phyloP scores from a whole-genome alignment of 202 grass and related monocot genomes.

The Dendrocalamus latiflorus region DNA sequence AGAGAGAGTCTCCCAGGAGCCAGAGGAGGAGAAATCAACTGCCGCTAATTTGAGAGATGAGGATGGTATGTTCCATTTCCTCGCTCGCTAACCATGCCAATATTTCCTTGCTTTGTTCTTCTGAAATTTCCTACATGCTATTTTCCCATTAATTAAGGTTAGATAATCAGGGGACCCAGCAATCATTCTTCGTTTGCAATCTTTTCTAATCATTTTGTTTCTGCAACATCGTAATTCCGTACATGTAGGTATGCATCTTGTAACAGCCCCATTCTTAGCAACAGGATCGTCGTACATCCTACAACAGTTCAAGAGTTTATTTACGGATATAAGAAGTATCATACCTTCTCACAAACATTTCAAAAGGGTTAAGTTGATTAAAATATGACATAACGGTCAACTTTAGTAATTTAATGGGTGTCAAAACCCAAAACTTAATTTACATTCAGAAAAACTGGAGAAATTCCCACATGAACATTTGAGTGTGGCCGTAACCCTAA shows the following conservation, averaged over 20 bases:
- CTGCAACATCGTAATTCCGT: not conserved
- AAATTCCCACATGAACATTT: too few relatives aligned
- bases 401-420: too few relatives aligned
- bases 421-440: too few relatives aligned
- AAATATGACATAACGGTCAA: too few relatives aligned
- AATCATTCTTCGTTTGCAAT: not conserved
- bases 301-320: too few relatives aligned
- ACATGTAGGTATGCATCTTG: not conserved
- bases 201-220: not conserved
- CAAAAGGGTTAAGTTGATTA: too few relatives aligned
- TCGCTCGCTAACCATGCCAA: not conserved
- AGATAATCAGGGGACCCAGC: not conserved
- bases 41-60: not conserved
- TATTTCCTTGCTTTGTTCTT: not conserved
- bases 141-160: not conserved
- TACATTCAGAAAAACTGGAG: too few relatives aligned
- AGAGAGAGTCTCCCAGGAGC: constrained; percentile 10
- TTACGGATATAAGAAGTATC: too few relatives aligned
- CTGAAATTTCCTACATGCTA: not conserved
- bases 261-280: too few relatives aligned
- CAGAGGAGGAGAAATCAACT: constrained; percentile 21
- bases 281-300: too few relatives aligned
- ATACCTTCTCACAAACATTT: too few relatives aligned
- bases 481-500: too few relatives aligned
- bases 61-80: constrained; percentile 27